Evolutionary conservation across 2,329 filamentous ascomycete species (phyloP).

Genomic region (Aspergillus ochraceus): DNA sequence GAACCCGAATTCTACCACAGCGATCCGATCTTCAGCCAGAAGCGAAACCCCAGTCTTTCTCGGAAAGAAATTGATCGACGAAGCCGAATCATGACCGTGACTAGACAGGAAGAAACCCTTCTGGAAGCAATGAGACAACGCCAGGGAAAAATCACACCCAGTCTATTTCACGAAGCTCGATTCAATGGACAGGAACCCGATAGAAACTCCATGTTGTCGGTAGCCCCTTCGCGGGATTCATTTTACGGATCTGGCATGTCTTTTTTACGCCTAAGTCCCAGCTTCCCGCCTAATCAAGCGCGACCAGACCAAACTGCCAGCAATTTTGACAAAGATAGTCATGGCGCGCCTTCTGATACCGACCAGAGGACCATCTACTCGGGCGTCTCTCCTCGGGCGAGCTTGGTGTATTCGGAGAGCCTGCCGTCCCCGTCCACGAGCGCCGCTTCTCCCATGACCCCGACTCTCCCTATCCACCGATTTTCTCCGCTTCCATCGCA

Average conservation of each 20-base stretch:
- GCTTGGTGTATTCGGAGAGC: conserved; percentile 39
- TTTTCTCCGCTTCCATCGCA: conserved; percentile 38
- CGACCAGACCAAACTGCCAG: conserved; percentile 28
- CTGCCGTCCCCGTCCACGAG: conserved; percentile 39
- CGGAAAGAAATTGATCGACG: conserved; percentile 37
- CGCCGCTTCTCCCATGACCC: conserved; percentile 40
- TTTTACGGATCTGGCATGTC: conserved; percentile 40
- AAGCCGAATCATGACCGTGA: conserved; percentile 54
- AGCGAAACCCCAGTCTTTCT: conserved; percentile 13
- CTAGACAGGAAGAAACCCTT: conserved; percentile 53
- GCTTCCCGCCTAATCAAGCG: conserved; percentile 25
- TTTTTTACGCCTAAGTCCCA: conserved; percentile 41
- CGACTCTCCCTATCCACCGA: conserved; percentile 40
- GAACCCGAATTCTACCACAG: conserved; percentile 31
- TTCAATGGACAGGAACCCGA: conserved; percentile 27
- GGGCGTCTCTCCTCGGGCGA: conserved; percentile 32
- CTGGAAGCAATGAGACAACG: conserved; percentile 53
- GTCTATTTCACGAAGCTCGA: conserved; percentile 33
- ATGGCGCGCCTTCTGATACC: conserved; percentile 32
- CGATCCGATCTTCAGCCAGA: conserved; percentile 26
- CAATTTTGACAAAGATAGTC: conserved; percentile 28
- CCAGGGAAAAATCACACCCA: conserved; percentile 48
- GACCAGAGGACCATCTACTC: conserved; percentile 37
- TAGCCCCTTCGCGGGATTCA: conserved; percentile 30
- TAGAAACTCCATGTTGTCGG: conserved; percentile 30